phyloP scores from a whole-genome alignment of 1,284 basidiomycete species.

The Pyrrhoderma noxium region DNA sequence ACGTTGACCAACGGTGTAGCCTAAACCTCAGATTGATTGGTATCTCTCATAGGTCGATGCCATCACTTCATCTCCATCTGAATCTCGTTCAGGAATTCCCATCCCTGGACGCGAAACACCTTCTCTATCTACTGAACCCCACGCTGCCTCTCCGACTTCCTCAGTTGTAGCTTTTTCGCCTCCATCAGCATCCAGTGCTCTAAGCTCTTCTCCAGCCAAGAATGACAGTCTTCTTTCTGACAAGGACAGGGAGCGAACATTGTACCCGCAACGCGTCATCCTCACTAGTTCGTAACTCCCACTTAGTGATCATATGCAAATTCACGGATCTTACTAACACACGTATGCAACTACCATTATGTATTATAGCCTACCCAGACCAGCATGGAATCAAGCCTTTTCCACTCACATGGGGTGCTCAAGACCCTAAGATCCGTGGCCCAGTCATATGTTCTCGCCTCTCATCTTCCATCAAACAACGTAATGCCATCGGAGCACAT shows the following conservation, averaged over 20 bases:
- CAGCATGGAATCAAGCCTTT: conserved; percentile 72
- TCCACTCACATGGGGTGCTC: conserved; percentile 78
- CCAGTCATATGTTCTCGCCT: conserved; percentile 89
- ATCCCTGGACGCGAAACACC: conserved; percentile 14
- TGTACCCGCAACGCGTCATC: conserved; percentile 74
- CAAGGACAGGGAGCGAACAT: conserved; percentile 61
- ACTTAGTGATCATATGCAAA: conserved; percentile 1
- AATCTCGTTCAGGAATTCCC: neutral
- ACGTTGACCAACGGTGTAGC: neutral
- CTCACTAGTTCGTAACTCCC: conserved; percentile 59
- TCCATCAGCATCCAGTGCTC: conserved; percentile 6
- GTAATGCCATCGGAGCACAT: conserved; percentile 93
- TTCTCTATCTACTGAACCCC: conserved; percentile 2
- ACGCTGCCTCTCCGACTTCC: conserved; percentile 20
- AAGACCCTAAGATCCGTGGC: conserved; percentile 61
- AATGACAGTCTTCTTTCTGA: conserved; percentile 29
- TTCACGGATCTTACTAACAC: too few species aligned
- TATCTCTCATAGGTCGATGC: conserved; percentile 22
- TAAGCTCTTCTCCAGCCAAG: conserved; percentile 20
- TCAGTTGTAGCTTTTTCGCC: conserved; percentile 20
- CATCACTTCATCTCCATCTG: conserved; percentile 18
- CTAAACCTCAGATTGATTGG: neutral
- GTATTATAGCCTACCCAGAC: conserved; percentile 54
- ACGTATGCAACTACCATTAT: conserved; percentile 13
- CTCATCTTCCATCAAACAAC: conserved; percentile 75